Evolutionary conservation across 129 eudicot species (phyloP).

Genomic region (Calendula officinalis): DNA sequence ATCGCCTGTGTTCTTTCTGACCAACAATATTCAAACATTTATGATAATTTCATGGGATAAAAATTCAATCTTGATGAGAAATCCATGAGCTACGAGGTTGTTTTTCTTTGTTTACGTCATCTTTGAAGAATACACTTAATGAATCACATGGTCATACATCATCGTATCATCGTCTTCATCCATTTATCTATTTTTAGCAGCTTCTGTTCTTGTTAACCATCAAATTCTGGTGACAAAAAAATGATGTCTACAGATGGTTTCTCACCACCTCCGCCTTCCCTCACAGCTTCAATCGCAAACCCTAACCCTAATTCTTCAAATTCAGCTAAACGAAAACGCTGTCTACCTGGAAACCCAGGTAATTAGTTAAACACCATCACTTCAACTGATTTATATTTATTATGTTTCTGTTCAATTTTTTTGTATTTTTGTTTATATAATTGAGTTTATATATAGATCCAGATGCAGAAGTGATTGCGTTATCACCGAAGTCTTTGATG

Average conservation of each 20-base stretch:
- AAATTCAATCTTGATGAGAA: background rate
- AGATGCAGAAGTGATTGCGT: conserved; percentile 49
- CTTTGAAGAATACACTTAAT: conserved; percentile 10
- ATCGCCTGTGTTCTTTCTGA: background rate
- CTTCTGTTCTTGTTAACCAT: background rate
- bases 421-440: too few species aligned
- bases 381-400: background rate
- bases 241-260: conserved; percentile 29
- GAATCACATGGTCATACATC: conserved; percentile 22
- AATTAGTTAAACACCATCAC: too few species aligned
- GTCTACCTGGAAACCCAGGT: conserved; percentile 26
- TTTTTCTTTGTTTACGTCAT: background rate
- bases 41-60: background rate
- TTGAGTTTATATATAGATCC: too few species aligned
- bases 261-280: conserved; percentile 21
- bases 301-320: conserved; percentile 31
- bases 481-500: conserved; percentile 61
- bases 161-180: conserved; percentile 18
- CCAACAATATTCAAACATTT: conserved; percentile 3
- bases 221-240: background rate
- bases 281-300: conserved; percentile 11
- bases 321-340: conserved; percentile 27
- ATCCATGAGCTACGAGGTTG: background rate
- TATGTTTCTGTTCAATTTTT: background rate
- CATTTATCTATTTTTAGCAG: conserved; percentile 27